These are phyloP conservation scores for Ulmus americana DNA, from an alignment of 331 rosid genomes.

Conservation along the genomic window DNA sequence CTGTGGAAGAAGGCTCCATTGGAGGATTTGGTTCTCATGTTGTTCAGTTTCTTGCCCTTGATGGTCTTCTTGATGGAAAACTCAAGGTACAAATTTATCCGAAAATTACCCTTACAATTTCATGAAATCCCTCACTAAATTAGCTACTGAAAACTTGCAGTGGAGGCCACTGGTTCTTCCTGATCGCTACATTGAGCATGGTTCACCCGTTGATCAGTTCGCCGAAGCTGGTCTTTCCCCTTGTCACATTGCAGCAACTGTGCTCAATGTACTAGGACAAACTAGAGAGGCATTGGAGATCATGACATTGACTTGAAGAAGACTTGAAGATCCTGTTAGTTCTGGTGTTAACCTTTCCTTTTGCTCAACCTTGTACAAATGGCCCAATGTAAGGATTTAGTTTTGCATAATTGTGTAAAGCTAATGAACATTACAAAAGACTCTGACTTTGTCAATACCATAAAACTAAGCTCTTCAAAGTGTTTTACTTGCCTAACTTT, in stretches of 20 bases:
- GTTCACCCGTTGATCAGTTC: slow-evolving; percentile 71
- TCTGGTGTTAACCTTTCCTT: not conserved
- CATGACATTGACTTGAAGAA: slow-evolving; percentile 38
- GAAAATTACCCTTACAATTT: not conserved
- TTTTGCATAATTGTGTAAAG: too few species aligned
- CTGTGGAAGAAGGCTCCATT: slow-evolving; percentile 92
- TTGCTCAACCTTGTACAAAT: slow-evolving; percentile 5
- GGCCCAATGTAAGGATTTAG: too few species aligned
- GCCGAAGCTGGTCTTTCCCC: slow-evolving; percentile 72
- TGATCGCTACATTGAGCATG: slow-evolving; percentile 77
- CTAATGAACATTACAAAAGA: too few species aligned
- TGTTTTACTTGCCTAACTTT: too few species aligned
- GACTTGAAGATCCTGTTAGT: not conserved
- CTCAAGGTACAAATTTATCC: slow-evolving; percentile 43
- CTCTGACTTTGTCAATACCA: too few species aligned
- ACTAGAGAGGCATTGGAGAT: slow-evolving; percentile 78
- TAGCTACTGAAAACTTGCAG: slow-evolving; percentile 36
- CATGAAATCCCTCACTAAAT: not conserved
- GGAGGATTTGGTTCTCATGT: slow-evolving; percentile 98
- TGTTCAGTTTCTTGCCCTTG: slow-evolving; percentile 87
- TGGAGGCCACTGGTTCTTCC: slow-evolving; percentile 98
- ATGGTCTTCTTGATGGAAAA: slow-evolving; percentile 86
- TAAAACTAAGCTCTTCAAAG: too few species aligned
- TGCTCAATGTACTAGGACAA: slow-evolving; percentile 77
- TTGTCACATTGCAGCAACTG: slow-evolving; percentile 85